phyloP scores from a whole-genome alignment of 805 yeast genomes.

The Ogataea siamensis region DNA sequence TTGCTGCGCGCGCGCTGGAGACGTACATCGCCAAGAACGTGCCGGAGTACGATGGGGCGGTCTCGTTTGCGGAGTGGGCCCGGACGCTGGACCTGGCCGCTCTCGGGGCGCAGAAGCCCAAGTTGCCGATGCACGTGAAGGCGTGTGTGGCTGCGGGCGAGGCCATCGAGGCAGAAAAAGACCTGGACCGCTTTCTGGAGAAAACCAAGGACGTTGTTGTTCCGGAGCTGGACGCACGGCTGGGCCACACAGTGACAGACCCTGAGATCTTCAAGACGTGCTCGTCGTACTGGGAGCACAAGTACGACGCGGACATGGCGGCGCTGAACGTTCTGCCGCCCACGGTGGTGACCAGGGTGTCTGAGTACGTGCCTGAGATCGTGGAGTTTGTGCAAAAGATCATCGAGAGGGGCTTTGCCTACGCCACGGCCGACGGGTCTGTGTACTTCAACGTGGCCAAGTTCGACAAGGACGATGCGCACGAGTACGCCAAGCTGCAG shows the following conservation, averaged over 20 bases:
- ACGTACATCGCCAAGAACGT: slow-evolving; percentile 55
- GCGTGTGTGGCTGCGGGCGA: slow-evolving; percentile 55
- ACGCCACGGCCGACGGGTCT: slow-evolving; percentile 79
- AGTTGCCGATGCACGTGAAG: slow-evolving; percentile 77
- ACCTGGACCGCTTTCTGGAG: slow-evolving; percentile 41
- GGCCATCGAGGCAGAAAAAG: slow-evolving; percentile 37
- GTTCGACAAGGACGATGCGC: slow-evolving; percentile 70
- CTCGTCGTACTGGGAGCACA: slow-evolving; percentile 86
- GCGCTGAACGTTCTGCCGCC: slow-evolving; percentile 82
- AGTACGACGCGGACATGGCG: slow-evolving; percentile 83
- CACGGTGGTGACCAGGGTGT: slow-evolving; percentile 85
- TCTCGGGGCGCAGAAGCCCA: slow-evolving; percentile 63
- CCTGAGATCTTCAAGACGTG: slow-evolving; percentile 78
- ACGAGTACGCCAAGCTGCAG: slow-evolving; percentile 91
- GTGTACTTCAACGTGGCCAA: slow-evolving; percentile 91
- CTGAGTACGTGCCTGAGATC: slow-evolving; percentile 94
- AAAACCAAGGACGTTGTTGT: slow-evolving; percentile 73
- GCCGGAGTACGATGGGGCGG: slow-evolving; percentile 38
- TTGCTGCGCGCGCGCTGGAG: slow-evolving; percentile 44
- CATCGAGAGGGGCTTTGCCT: slow-evolving; percentile 79
- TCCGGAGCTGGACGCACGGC: slow-evolving; percentile 65
- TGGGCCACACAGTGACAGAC: slow-evolving; percentile 77
- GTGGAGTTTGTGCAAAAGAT: slow-evolving; percentile 73
- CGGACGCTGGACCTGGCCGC: slow-evolving; percentile 46
- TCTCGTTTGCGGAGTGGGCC: slow-evolving; percentile 53